Evolutionary conservation across 805 yeast species (phyloP).

Genomic region (Cyberlindnera lachancei): DNA sequence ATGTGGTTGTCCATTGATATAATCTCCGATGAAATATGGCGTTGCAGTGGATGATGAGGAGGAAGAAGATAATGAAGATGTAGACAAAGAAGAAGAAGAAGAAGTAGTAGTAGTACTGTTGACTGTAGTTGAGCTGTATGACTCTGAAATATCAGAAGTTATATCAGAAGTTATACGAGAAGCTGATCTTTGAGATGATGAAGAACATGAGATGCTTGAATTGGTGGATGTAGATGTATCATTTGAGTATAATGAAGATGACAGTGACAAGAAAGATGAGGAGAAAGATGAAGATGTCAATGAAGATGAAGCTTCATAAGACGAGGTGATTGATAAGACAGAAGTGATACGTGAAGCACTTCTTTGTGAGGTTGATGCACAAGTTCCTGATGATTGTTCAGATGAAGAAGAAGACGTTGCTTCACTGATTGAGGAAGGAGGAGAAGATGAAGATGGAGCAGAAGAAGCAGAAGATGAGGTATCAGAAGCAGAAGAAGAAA

Average conservation of each 20-base stretch:
- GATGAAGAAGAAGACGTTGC: neutral
- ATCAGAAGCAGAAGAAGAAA: neutral
- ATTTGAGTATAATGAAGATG: neutral
- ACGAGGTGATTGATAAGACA: neutral
- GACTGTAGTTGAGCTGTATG: neutral
- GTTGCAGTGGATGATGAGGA: constrained; percentile 10
- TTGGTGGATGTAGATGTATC: neutral
- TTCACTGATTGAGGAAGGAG: neutral
- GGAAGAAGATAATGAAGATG: constrained; percentile 12
- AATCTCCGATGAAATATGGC: constrained; percentile 20
- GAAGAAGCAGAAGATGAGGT: neutral
- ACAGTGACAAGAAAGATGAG: neutral
- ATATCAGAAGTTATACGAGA: neutral
- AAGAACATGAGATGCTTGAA: neutral
- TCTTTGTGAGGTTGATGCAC: neutral
- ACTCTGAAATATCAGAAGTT: neutral
- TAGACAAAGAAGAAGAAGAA: constrained; percentile 10
- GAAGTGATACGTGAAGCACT: neutral
- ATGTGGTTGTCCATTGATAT: constrained; percentile 20
- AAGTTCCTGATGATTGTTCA: neutral
- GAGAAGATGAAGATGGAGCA: neutral
- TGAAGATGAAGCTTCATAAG: neutral
- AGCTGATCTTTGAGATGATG: neutral
- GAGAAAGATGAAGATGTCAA: neutral
- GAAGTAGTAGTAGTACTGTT: constrained; percentile 1